These are phyloP conservation scores for Ziziphus jujuba DNA, from an alignment of 306 rosid genomes.

Conservation along the genomic window DNA sequence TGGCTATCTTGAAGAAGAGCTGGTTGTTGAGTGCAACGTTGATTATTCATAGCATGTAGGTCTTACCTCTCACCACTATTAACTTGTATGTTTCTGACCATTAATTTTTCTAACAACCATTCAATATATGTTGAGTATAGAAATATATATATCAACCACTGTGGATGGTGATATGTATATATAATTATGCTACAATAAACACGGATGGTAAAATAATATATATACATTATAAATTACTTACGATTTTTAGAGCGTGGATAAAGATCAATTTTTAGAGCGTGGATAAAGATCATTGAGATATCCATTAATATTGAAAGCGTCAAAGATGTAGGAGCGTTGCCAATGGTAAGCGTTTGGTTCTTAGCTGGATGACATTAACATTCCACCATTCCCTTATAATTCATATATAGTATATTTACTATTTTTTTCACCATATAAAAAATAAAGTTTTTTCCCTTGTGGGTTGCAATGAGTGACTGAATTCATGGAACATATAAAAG, in stretches of 20 bases:
- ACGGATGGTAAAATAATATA: no score
- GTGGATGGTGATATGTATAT: no score
- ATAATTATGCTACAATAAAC: no score
- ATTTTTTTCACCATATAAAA: no score
- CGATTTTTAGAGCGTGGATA: constrained; percentile 53
- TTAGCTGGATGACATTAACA: constrained; percentile 43
- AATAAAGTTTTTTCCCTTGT: no score
- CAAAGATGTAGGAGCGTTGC: constrained; percentile 25
- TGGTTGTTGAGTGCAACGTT: constrained; percentile 64
- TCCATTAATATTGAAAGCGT: constrained; percentile 67
- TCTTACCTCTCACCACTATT: constrained; percentile 47
- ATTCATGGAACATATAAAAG: no score
- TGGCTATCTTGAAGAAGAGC: constrained; percentile 61
- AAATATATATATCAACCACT: no score
- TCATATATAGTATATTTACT: no score
- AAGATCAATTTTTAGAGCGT: no score
- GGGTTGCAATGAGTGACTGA: no score
- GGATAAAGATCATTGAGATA: constrained; percentile 52
- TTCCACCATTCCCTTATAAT: constrained; percentile 78
- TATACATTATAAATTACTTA: no score
- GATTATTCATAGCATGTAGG: constrained; percentile 55
- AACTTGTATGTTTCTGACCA: constrained; percentile 34
- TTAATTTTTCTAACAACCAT: not conserved
- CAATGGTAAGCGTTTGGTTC: constrained; percentile 19
- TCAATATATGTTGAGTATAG: not conserved